A percentile compares a stretch with the other conserved stretches of the same genome.
These are phyloP conservation scores for Caulochytrium protostelioides DNA, from an alignment of 371 early-diverging fungal species.

Conservation along the genomic window DNA sequence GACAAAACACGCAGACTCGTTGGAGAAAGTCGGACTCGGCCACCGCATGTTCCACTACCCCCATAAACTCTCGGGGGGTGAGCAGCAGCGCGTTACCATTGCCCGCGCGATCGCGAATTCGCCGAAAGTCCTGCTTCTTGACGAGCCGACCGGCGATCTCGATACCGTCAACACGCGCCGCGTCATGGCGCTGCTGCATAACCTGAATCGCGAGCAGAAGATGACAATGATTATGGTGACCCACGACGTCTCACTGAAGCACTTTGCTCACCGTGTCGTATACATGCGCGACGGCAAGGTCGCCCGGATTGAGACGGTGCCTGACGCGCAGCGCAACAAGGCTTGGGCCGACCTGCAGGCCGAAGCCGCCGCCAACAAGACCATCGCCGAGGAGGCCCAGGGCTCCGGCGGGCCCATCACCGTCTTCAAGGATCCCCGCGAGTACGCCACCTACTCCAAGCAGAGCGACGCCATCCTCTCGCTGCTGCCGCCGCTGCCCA, in stretches of 20 bases:
- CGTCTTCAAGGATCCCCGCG: no score
- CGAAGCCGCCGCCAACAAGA: no score
- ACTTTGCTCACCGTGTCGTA: constrained; percentile 8
- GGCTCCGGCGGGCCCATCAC: no score
- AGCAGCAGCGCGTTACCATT: constrained; percentile 24
- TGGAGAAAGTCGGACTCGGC: constrained; percentile 8
- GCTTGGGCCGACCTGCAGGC: constrained; percentile 1
- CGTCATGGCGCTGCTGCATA: constrained; percentile 6
- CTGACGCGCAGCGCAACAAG: constrained; percentile 1
- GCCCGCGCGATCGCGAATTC: constrained; percentile 16
- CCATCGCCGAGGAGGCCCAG: no score
- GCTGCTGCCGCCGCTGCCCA: no score
- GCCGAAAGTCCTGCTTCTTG: constrained; percentile 16
- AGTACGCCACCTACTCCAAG: no score
- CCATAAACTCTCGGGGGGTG: constrained; percentile 23
- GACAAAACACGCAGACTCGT: not conserved
- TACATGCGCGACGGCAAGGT: constrained; percentile 14
- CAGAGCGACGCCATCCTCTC: no score
- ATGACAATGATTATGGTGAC: constrained; percentile 15
- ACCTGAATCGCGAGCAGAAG: constrained; percentile 3
- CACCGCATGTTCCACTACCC: constrained; percentile 11
- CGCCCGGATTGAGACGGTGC: constrained; percentile 2
- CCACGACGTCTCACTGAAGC: constrained; percentile 11
- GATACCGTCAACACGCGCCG: constrained; percentile 8
- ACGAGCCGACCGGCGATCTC: constrained; percentile 23